Evolutionary conservation across 495 filamentous ascomycete species (phyloP), one percentile per base, ranked within the genome.

Genomic region (Aspergillus wentii): DNA sequence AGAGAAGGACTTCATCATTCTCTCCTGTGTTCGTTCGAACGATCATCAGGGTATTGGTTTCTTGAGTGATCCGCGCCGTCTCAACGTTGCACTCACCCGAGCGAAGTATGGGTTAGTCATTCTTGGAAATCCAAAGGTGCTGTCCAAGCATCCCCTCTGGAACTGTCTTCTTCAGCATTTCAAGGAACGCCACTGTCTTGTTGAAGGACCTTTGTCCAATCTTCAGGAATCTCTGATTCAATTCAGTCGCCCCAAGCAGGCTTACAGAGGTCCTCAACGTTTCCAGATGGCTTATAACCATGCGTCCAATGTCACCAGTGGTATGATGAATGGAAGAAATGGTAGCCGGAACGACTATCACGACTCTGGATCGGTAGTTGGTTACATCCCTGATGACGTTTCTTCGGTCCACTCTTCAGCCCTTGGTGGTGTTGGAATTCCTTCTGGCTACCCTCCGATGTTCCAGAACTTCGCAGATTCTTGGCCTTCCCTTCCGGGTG

Each of bases 11-110:
- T 99, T 94, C 56, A 97, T 99, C 46, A 90, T 99, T 18, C 74
- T 97, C 9, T 99, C 92, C 38, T 99, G 92, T 61, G 92, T 99
- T 32, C 88, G 92, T 54, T 96, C 91, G 47, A 99, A 99, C 50
- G 94, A 97, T 49, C 94, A 99, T 56, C 92, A 99, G 65, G 92
- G 92, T 45, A 97, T 99, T 54, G 92, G 92, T 62, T 99, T 99
- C 75, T 75, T 99, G 69, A 96, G 91, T 44, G 92, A 99, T 50
- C 92, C 92, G 29, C 88, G 92, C 47, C 94, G 92, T 72, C 81
- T 99, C 49, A 99, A 99, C 56, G 92, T 99, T n/a, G 92, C 92
- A 11, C 78, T 99, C 35, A 99, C 92, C 34, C 86, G 92, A 58
- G 94, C 92, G 27, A 95, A 95, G 63, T 99, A 86, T 61, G 92